Base-by-base conservation (phyloP, 2,329 filamentous ascomycete species). In the Epichloe gansuensis region DNA sequence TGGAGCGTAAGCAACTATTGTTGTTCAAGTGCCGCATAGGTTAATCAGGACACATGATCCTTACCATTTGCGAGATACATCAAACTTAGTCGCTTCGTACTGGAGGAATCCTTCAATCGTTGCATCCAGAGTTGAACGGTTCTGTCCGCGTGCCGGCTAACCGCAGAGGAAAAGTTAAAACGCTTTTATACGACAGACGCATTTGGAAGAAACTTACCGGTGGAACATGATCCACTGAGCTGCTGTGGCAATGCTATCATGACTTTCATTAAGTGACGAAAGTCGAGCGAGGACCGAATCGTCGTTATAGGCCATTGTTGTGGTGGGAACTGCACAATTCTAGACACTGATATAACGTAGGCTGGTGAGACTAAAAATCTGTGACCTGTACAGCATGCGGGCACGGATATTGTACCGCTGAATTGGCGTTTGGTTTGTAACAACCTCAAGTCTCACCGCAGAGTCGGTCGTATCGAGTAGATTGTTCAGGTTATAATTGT, bases 201-300 rank as follows among this genome's bases (percentile, higher is more conserved):
- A 15, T 39, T 23, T 17, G 39, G 35, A 13, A 28, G 3, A 25
- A 12, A 38, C 52, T 48, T 82, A 95, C 90, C 90, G 86, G 72
- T 98, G 91, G 68, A 98, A 98, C 86, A 98, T 94, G 56, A 98
- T 93, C 94, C 94, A 98, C 82, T 97, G 91, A 54, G 93, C 90
- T 57, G 95, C 91, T 38, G 88, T 91, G 56, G 95, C 81, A 64
- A 98, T 97, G 71, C 90, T 94, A 67, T 98, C 93, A 68, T 98
- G 91, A 11, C 90, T 95, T 72, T 98, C 94, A 70, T 95, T 96
- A 57, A 98, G 80, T 43, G 90, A 88, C 35, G 91, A 94, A 51
- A 98, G 84, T 74, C 96, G 96, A 51, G 91, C 89, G 67, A 91
- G 82, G 52, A 98, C 90, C 46, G 90, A 88, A 73, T 98, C 93